Evolutionary conservation across 495 filamentous ascomycete species (phyloP).

Genomic region (Aspergillus carlsbadensis): DNA sequence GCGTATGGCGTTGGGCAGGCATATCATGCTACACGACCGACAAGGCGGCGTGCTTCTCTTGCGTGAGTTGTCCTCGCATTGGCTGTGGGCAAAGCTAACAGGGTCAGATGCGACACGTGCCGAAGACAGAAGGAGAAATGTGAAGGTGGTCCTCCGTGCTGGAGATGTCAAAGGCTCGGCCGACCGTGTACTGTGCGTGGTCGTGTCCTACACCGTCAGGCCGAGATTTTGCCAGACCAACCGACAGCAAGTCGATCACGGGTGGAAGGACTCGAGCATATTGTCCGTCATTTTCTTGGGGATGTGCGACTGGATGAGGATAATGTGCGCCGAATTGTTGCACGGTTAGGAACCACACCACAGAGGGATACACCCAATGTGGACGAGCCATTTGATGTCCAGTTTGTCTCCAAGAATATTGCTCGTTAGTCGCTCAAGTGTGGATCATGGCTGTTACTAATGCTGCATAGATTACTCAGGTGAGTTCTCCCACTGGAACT

Average conservation of each 20-base stretch:
- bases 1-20: not conserved
- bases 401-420: not conserved
- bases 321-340: not conserved
- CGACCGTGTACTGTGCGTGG: constrained; percentile 28
- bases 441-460: not conserved
- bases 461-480: constrained; percentile 36
- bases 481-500: constrained; percentile 44
- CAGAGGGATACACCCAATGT: constrained; percentile 3
- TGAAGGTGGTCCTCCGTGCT: constrained; percentile 33
- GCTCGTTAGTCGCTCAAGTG: not conserved
- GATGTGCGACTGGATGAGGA: not conserved
- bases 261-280: not conserved
- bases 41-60: not conserved
- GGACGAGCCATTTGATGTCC: constrained; percentile 23
- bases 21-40: not conserved
- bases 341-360: not conserved
- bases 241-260: not conserved
- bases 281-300: not conserved
- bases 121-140: constrained; percentile 31
- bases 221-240: constrained; percentile 14
- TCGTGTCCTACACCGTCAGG: not conserved
- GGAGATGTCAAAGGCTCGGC: constrained; percentile 28
- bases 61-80: not conserved
- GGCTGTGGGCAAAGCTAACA: not conserved
- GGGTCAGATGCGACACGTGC: constrained; percentile 27